These are phyloP conservation scores for Trametes punicea DNA, from an alignment of 768 basidiomycete species.

Conservation along the genomic window DNA sequence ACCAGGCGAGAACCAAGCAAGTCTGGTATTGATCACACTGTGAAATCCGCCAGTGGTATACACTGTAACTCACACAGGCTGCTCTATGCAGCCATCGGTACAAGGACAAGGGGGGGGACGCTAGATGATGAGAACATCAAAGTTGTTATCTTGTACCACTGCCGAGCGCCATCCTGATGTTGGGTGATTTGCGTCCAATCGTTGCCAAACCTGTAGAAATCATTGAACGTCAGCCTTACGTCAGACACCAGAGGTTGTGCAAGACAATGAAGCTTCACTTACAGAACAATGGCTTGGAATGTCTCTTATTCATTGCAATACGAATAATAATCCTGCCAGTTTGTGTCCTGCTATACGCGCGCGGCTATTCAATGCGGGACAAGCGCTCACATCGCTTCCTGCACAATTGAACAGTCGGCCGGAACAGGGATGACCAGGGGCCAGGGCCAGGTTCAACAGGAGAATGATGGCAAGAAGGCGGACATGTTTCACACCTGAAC, in stretches of 20 bases:
- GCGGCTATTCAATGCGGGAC: not conserved
- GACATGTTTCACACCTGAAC: slow-evolving; percentile 29
- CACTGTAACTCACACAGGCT: slow-evolving; percentile 16
- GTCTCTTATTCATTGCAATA: slow-evolving; percentile 39
- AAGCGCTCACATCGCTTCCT: slow-evolving; percentile 29
- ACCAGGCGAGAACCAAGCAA: slow-evolving; percentile 4
- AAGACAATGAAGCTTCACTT: slow-evolving; percentile 27
- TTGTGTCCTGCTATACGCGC: slow-evolving; percentile 3
- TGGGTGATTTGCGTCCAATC: slow-evolving; percentile 33
- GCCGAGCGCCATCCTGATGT: slow-evolving; percentile 31
- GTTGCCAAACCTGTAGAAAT: slow-evolving; percentile 31
- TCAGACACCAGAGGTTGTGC: slow-evolving; percentile 12
- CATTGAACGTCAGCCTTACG: slow-evolving; percentile 10
- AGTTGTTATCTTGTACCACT: slow-evolving; percentile 35
- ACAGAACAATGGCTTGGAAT: slow-evolving; percentile 32
- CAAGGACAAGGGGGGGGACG: not conserved
- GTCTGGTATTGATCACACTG: slow-evolving; percentile 15
- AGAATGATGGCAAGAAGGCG: not conserved
- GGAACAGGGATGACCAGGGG: slow-evolving; percentile 5
- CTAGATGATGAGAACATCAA: slow-evolving; percentile 28
- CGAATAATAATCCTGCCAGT: not conserved
- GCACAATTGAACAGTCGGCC: slow-evolving; percentile 12
- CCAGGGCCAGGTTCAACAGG: slow-evolving; percentile 8
- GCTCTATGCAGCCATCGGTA: slow-evolving; percentile 4
- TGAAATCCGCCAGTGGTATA: slow-evolving; percentile 1